These are phyloP conservation scores for Picea glauca DNA, from an alignment of 75 land plant genomes.

Conservation along the genomic window DNA sequence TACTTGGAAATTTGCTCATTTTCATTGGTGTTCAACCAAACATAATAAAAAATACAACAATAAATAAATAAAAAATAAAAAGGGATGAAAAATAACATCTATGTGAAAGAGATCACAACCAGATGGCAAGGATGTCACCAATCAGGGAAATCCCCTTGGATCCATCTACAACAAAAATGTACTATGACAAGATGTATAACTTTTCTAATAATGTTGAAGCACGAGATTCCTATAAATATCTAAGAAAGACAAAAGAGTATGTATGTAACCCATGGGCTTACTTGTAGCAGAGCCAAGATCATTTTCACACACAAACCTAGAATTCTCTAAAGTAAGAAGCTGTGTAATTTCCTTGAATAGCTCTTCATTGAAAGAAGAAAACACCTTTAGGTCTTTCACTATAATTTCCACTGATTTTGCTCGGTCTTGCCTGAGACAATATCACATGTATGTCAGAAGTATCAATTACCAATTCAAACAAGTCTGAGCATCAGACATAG, in stretches of 20 bases:
- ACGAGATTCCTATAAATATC: not conserved
- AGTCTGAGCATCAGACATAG: not conserved
- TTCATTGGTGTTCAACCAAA: conserved; percentile 25
- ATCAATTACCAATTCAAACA: not conserved
- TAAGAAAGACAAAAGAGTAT: not conserved
- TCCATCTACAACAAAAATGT: not conserved
- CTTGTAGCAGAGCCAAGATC: not conserved
- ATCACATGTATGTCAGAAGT: not conserved
- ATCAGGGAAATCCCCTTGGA: not conserved
- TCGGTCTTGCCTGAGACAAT: conserved; percentile 63
- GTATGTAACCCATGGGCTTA: not conserved
- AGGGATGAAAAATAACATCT: not conserved
- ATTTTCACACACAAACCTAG: conserved; percentile 39
- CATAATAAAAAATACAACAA: not conserved
- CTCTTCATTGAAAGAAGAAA: conserved; percentile 85
- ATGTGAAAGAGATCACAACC: not conserved
- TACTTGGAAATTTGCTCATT: conserved; percentile 70
- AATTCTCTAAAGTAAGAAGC: conserved; percentile 82
- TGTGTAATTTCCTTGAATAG: conserved; percentile 92
- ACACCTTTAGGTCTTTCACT: conserved; percentile 90
- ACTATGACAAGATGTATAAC: not conserved
- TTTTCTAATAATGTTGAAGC: not conserved
- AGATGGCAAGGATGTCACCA: not conserved
- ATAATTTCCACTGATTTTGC: conserved; percentile 87
- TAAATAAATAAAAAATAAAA: too few species aligned